Conservation (phyloP, 1,284 basidiomycete species). For the Trichosporon asahii region DNA sequence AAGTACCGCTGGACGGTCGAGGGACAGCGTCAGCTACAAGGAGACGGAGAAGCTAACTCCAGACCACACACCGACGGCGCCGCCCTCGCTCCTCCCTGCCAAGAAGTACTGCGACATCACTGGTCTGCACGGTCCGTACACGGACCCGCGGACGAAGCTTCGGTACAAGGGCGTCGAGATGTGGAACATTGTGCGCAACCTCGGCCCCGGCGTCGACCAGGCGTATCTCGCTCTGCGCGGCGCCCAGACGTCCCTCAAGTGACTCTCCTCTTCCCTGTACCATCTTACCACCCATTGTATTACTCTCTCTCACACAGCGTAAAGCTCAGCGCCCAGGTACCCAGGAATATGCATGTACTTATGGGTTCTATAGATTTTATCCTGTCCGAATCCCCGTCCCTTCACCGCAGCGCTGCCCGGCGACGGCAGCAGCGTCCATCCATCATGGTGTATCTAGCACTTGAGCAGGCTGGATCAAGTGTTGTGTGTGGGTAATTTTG, state of each 20-base stretch:
- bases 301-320: not conserved
- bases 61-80: slow-evolving; percentile 51
- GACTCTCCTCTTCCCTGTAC: not conserved
- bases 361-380: slow-evolving; percentile 11
- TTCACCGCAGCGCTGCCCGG: not conserved
- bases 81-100: slow-evolving; percentile 49
- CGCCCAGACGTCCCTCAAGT: slow-evolving; percentile 50
- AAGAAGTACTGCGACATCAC: slow-evolving; percentile 58
- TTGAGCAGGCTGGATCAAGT: not conserved
- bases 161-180: slow-evolving; percentile 52
- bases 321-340: not conserved
- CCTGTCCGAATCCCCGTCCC: not conserved
- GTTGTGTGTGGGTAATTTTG: not conserved
- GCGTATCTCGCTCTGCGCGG: slow-evolving; percentile 47
- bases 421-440: not conserved
- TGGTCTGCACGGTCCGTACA: slow-evolving; percentile 53
- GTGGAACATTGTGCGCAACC: slow-evolving; percentile 48
- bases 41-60: slow-evolving; percentile 13
- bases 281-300: not conserved
- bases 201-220: slow-evolving; percentile 52
- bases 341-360: slow-evolving; percentile 7
- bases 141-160: slow-evolving; percentile 51
- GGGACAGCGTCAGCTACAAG: too few species aligned
- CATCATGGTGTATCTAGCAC: slow-evolving; percentile 13
- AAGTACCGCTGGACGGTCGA: slow-evolving; percentile 16